phyloP scores from a whole-genome alignment of 768 basidiomycete genomes.

The Tulasnella sp. region DNA sequence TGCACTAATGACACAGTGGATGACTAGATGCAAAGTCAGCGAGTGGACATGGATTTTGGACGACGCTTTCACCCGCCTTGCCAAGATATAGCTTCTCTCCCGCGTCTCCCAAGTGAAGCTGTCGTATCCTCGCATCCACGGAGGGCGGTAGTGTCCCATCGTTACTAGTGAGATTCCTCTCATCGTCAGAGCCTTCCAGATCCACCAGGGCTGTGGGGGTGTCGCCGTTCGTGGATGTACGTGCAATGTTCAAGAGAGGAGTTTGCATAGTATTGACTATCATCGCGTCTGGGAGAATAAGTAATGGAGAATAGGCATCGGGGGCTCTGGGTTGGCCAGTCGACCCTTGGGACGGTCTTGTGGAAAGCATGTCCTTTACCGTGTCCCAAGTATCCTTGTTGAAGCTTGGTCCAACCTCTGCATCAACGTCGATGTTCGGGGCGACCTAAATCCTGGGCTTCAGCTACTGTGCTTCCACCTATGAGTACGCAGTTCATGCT shows the following conservation, averaged over 20 bases:
- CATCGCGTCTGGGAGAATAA: not conserved
- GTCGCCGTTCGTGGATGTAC: too few species aligned
- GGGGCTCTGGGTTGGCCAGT: not conserved
- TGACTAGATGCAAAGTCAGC: not conserved
- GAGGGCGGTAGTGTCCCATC: too few species aligned
- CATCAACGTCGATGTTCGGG: slow-evolving; percentile 24
- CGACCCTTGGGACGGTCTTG: not conserved
- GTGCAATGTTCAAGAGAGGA: not conserved
- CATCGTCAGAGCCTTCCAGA: too few species aligned
- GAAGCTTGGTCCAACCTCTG: slow-evolving; percentile 12
- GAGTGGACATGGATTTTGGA: not conserved
- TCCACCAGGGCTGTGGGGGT: too few species aligned
- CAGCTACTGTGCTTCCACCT: not conserved
- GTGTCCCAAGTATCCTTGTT: slow-evolving; percentile 2
- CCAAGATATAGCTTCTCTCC: not conserved
- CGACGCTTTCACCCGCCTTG: not conserved
- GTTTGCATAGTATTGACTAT: not conserved
- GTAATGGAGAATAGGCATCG: not conserved
- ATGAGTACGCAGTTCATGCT: not conserved
- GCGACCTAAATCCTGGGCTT: slow-evolving; percentile 22
- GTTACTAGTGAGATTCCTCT: too few species aligned
- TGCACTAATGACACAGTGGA: slow-evolving; percentile 36
- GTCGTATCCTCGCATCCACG: too few species aligned
- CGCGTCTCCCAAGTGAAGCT: too few species aligned
- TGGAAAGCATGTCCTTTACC: slow-evolving; percentile 21